Evolutionary conservation across 352 stramenopile genomes (phyloP), one percentile per base, ranked within the genome.

Genomic region (Pythium guiyangense): DNA sequence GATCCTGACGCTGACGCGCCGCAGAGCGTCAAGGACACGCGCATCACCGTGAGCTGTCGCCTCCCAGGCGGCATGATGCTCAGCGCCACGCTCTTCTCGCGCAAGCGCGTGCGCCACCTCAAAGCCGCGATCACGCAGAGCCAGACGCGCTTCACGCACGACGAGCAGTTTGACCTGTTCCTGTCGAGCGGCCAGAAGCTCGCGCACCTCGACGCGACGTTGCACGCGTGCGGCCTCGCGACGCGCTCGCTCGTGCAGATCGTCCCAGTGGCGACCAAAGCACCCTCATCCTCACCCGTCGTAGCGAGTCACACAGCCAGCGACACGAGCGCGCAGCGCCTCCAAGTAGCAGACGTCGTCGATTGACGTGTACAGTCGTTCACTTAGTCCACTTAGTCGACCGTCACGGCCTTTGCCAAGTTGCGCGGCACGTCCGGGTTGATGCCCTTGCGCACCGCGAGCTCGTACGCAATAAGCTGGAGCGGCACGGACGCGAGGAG

Each of bases 361-460:
- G n/a, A n/a, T n/a, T n/a, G n/a, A n/a, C n/a, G 40, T 12, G 22
- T 10, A 26, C 25, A 14, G 20, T 1, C 20, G 15, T 40, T 14
- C 4, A 52, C 4, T 14, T 22, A 64, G n/a, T n/a, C n/a, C n/a
- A 61, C 64, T 79, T 97, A 99, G 71, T 99, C 97, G 44, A 99
- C 97, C 40, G 97, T 99, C 48, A 99, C 97, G 49, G 94, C 95
- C 84, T 99, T 99, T 49, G 97, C 97, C 45, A 99, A 70, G 76
- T 99, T 99, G 57, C 97, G 86, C 49, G 97, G 97, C 57, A 97
- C 96, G 73, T 99, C 97, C 31, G 97, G 96, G 73, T 99, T 98
- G 75, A 99, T 98, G 54, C 96, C 96, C 66, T 96, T 94, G 47
- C 98, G 74, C 57, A 99, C 85, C 29, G 96, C 94, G 54, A 99